Percentiles rank a stretch among this genome's conserved stretches.
phyloP scores from a whole-genome alignment of 129 eudicot genomes.

The sunflower (Helianthus annuus) region DNA sequence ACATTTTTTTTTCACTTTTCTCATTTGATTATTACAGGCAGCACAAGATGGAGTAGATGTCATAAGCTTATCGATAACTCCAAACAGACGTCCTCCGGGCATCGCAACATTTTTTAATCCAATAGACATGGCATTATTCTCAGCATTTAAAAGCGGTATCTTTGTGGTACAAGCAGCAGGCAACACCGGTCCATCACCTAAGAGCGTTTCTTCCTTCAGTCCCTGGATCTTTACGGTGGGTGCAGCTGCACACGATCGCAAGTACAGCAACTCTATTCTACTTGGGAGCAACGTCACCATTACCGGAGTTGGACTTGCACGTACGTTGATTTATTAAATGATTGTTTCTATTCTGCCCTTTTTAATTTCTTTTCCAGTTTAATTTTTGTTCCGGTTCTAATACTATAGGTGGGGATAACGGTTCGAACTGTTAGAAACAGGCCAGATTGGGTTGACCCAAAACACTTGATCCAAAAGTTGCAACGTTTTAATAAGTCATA shows the following conservation, averaged over 20 bases:
- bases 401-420: not conserved
- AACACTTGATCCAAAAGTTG: not conserved
- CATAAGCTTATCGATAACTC: conserved; percentile 89
- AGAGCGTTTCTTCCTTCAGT: conserved; percentile 88
- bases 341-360: conserved; percentile 6
- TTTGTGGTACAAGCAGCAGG: conserved; percentile 99
- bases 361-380: not conserved
- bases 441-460: not conserved
- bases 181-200: conserved; percentile 93
- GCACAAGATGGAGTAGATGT: conserved; percentile 98
- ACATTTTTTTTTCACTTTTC: not conserved
- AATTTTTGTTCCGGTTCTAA: not conserved
- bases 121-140: conserved; percentile 88
- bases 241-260: conserved; percentile 92
- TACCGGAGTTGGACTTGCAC: conserved; percentile 93
- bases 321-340: conserved; percentile 39
- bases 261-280: conserved; percentile 66
- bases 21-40: conserved; percentile 54
- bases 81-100: conserved; percentile 99
- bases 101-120: conserved; percentile 93
- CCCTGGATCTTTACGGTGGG: conserved; percentile 99
- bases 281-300: conserved; percentile 84
- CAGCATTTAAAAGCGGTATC: conserved; percentile 91
- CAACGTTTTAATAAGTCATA: not conserved
- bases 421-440: not conserved